Percentiles rank a stretch among this genome's conserved stretches.
phyloP scores from a whole-genome alignment of 345 rosid genomes.

The Camelina neglecta region DNA sequence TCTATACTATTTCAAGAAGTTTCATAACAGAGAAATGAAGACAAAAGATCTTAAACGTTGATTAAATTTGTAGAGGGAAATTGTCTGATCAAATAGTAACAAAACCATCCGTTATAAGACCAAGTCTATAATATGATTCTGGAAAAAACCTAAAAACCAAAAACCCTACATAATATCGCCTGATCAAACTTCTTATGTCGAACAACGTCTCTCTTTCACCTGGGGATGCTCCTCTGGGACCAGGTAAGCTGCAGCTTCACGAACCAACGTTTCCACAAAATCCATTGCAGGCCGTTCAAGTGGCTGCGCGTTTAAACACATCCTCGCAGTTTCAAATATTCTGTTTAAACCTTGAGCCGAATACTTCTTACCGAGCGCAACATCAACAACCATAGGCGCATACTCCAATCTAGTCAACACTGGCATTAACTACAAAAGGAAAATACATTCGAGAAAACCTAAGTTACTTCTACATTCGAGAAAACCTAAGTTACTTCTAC shows the following conservation, averaged over 20 bases:
- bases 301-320: slow-evolving; percentile 16
- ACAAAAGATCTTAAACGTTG: slow-evolving; percentile 18
- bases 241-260: slow-evolving; percentile 20
- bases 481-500: not conserved
- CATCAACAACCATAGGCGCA: not conserved
- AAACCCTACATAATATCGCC: not conserved
- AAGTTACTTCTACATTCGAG: no score
- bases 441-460: not conserved
- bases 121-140: not conserved
- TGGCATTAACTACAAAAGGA: not conserved
- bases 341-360: slow-evolving; percentile 20
- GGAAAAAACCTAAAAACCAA: no score
- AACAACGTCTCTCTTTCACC: not conserved
- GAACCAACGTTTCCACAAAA: slow-evolving; percentile 8
- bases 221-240: not conserved
- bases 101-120: not conserved
- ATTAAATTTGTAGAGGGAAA: not conserved
- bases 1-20: slow-evolving; percentile 37
- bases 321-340: slow-evolving; percentile 9
- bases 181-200: slow-evolving; percentile 12
- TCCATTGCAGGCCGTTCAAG: slow-evolving; percentile 18
- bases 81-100: not conserved
- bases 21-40: slow-evolving; percentile 27
- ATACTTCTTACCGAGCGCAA: slow-evolving; percentile 1
- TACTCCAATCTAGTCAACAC: not conserved